These are phyloP conservation scores for Trebouxiophyceae sp. DNA, from an alignment of 163 green algal genomes.

Conservation along the genomic window DNA sequence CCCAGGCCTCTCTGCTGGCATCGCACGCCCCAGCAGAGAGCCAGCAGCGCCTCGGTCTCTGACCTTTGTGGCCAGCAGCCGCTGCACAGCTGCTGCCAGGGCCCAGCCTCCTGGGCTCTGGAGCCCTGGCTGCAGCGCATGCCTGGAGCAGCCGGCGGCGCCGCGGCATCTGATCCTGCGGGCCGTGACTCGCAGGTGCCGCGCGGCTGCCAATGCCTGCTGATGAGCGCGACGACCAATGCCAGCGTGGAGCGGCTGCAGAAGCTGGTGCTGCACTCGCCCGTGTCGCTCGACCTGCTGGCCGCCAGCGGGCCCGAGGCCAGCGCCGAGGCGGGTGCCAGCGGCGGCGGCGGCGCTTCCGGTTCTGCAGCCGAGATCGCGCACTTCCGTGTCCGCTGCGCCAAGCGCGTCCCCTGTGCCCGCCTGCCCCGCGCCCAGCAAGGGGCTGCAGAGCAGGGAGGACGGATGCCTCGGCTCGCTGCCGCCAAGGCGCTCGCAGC, in stretches of 20 bases:
- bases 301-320: not conserved
- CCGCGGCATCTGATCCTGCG: not conserved
- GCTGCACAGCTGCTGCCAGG: no score
- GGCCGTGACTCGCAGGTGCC: slow-evolving; percentile 36
- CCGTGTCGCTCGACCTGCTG: slow-evolving; percentile 68
- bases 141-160: no score
- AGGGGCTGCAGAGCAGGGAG: no score
- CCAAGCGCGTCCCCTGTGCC: slow-evolving; percentile 2
- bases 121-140: no score
- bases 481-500: no score
- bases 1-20: no score
- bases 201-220: slow-evolving; percentile 77
- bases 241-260: slow-evolving; percentile 77
- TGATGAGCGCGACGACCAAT: slow-evolving; percentile 85
- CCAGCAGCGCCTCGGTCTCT: no score
- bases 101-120: no score
- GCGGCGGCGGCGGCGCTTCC: slow-evolving; percentile 6
- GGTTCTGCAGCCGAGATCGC: slow-evolving; percentile 45
- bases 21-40: no score
- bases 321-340: not conserved
- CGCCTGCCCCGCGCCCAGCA: no score
- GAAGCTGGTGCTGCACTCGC: slow-evolving; percentile 87
- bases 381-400: slow-evolving; percentile 39
- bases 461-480: no score
- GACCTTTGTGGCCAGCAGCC: no score